Conservation (phyloP, 805 yeast species). For the Komagataella pastoris region DNA sequence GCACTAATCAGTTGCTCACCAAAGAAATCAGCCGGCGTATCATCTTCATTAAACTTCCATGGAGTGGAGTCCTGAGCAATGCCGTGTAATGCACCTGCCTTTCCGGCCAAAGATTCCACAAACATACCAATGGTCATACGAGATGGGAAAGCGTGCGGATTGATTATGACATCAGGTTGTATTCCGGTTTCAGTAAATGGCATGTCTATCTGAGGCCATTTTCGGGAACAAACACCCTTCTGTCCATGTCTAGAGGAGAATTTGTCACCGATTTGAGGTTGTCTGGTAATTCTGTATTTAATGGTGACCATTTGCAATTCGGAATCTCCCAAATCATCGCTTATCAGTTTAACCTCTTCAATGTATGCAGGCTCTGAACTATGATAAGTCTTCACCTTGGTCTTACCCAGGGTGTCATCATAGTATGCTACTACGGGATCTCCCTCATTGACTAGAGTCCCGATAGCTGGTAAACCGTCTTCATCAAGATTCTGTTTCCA, state of each 20-base stretch:
- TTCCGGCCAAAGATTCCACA: constrained; percentile 96
- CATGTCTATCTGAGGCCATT: constrained; percentile 96
- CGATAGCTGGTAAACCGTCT: constrained; percentile 89
- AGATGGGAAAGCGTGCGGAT: constrained; percentile 99
- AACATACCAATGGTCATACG: constrained; percentile 99
- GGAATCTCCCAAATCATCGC: constrained; percentile 63
- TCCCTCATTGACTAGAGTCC: constrained; percentile 82
- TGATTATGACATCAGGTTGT: constrained; percentile 94
- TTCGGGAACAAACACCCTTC: constrained; percentile 96
- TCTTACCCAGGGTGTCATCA: constrained; percentile 84
- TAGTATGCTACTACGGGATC: constrained; percentile 90
- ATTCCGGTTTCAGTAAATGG: constrained; percentile 95
- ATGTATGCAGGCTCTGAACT: constrained; percentile 90
- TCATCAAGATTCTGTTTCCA: constrained; percentile 84
- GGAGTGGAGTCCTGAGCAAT: constrained; percentile 96
- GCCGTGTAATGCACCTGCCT: constrained; percentile 96
- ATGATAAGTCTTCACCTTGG: constrained; percentile 86
- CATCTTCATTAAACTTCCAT: constrained; percentile 82
- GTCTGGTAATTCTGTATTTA: constrained; percentile 82
- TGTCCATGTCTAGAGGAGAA: constrained; percentile 97
- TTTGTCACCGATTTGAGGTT: constrained; percentile 94
- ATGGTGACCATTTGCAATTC: constrained; percentile 81
- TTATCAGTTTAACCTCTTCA: constrained; percentile 86
- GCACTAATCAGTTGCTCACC: constrained; percentile 83
- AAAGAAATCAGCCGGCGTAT: constrained; percentile 95